A percentile compares a stretch with the other conserved stretches of the same genome.
Evolutionary conservation across 139 green algal genomes (phyloP).

Genomic region (Chlamydomonas sphaeroides): DNA sequence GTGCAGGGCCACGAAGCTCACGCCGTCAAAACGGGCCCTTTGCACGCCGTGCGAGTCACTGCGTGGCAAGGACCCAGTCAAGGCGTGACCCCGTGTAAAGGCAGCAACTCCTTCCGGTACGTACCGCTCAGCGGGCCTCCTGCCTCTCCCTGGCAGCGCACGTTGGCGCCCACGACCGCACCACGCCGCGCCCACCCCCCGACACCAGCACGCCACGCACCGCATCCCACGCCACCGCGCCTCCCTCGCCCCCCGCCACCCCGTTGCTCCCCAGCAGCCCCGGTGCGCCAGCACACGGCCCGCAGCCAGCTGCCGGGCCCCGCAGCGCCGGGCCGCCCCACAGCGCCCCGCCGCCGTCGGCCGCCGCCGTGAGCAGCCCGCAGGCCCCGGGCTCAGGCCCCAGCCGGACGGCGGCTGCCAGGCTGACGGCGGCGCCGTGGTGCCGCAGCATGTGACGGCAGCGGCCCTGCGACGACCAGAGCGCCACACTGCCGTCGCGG

Average conservation of each 20-base stretch:
- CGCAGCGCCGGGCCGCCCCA: background rate
- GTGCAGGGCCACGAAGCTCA: too few species aligned
- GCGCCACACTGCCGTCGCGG: constrained; percentile 11
- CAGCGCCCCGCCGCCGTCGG: constrained; percentile 10
- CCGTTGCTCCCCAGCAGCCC: background rate
- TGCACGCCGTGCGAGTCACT: too few species aligned
- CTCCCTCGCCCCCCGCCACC: background rate
- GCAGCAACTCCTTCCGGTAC: too few species aligned
- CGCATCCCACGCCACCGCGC: constrained; percentile 10
- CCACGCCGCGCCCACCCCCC: constrained; percentile 18
- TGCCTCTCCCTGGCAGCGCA: background rate
- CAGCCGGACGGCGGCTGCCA: background rate
- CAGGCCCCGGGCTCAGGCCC: background rate
- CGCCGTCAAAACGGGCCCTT: too few species aligned
- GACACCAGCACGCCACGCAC: background rate
- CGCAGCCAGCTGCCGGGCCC: too few species aligned
- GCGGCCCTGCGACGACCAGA: constrained; percentile 8
- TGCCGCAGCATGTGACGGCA: background rate
- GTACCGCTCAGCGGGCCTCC: too few species aligned
- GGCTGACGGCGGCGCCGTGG: constrained; percentile 4
- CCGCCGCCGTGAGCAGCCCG: background rate
- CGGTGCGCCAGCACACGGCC: too few species aligned
- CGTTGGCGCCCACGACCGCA: constrained; percentile 17
- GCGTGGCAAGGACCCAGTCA: too few species aligned
- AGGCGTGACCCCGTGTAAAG: too few species aligned